Evolutionary conservation across 495 filamentous ascomycete genomes (phyloP), one percentile per base, ranked within the genome.

Genomic region (Aspergillus incahuasiensis): DNA sequence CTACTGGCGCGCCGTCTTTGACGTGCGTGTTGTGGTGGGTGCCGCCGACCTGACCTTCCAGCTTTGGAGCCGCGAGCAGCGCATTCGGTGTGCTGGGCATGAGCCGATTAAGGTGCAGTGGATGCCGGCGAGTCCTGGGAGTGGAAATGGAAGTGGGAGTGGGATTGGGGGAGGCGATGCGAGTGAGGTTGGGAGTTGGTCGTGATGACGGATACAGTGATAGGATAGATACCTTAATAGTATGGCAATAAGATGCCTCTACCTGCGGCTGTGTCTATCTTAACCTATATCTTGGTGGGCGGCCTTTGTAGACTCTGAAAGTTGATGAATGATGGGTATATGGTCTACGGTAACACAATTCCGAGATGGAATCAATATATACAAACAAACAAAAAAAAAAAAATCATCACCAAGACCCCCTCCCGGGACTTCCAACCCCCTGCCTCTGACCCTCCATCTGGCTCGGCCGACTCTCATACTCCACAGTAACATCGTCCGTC

Each of bases 11-110:
- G 74, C 74, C 13, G 68, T 56, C 4, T 83, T 82, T 45, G 74
- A 79, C 25, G 68, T 84, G 6, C 66, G 67, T n/a, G 75, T 79
- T 3, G 72, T 81, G 2, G 72, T 82, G 32, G 80, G 79, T 6
- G 67, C 80, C 5, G 82, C 80, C 1, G 80, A 84, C 54, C 62
- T 84, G 16, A 66, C 74, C 6, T 85, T 85, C 39, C 75, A 82
- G 63, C 44, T 82, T 5, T 80, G 79, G 76, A 77, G 76, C 39
- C 74, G 69, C 20, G 74, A 79, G 3, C 68, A 69, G 30, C 71
- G 64, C 53, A 75, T 79, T 41, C 30, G 44, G 62, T 75, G 48
- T 60, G 72, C 50, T 58, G 58, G 73, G 18, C 79, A 81, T 64
- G 74, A 80, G 34, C 72, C 76, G 6, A 79, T 83, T 57, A 58